Percentiles rank a stretch among this genome's conserved stretches.
Evolutionary conservation across 2,329 filamentous ascomycete species (phyloP).

Genomic region (Ophiosphaerella korrae): DNA sequence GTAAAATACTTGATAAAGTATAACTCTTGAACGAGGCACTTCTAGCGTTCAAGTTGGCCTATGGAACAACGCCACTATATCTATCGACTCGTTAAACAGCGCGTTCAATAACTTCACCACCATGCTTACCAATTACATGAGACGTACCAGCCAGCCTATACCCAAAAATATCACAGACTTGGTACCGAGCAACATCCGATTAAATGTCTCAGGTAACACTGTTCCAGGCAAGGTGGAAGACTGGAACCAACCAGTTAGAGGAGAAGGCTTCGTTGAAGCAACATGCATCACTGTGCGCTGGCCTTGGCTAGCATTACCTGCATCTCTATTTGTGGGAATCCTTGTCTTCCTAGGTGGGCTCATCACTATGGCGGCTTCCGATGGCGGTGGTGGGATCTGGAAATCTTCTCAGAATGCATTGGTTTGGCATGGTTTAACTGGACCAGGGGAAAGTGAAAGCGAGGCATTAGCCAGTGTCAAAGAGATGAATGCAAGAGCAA

Average conservation of each 20-base stretch:
- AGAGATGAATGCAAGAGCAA: background rate
- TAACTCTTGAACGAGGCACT: background rate
- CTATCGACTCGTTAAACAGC: background rate
- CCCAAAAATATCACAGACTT: background rate
- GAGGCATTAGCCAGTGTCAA: background rate
- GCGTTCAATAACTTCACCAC: background rate
- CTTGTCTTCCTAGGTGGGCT: background rate
- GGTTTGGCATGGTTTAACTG: background rate
- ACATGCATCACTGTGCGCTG: background rate
- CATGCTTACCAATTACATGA: background rate
- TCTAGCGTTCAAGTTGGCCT: background rate
- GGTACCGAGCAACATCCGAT: background rate
- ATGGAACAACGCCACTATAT: background rate
- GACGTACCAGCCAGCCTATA: background rate
- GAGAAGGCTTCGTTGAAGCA: background rate
- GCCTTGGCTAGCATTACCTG: background rate
- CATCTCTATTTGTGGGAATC: background rate
- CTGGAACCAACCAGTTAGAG: background rate
- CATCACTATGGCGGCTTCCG: background rate
- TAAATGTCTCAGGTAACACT: background rate
- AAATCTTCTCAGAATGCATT: background rate
- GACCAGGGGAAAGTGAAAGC: background rate
- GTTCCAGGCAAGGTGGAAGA: background rate
- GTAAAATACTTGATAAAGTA: no score
- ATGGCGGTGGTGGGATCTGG: background rate